These are phyloP conservation scores for Diaporthe capsici DNA, from an alignment of 2,329 filamentous ascomycete species.

Conservation along the genomic window DNA sequence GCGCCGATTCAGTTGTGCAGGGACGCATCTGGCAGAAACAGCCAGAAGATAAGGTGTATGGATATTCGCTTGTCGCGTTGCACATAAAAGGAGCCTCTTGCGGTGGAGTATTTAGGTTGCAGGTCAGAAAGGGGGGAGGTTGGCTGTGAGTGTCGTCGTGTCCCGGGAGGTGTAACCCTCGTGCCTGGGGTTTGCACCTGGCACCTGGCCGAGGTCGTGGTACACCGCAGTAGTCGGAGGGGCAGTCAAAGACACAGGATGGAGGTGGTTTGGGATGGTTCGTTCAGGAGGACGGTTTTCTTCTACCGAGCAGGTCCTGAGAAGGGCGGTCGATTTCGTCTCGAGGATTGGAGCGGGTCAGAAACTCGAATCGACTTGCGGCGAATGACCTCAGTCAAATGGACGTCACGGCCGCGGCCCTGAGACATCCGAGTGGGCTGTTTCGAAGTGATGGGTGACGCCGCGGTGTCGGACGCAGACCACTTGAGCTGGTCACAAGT, in stretches of 20 bases:
- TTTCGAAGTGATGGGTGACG: constrained; percentile 35
- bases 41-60: constrained; percentile 41
- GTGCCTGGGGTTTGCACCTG: constrained; percentile 37
- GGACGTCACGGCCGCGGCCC: constrained; percentile 30
- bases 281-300: not conserved
- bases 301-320: not conserved
- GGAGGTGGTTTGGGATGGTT: not conserved
- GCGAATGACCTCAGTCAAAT: constrained; percentile 38
- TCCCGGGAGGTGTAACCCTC: constrained; percentile 26
- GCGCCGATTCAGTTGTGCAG: constrained; percentile 55
- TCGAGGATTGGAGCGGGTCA: constrained; percentile 19
- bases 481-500: constrained; percentile 32
- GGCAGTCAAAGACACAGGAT: constrained; percentile 9
- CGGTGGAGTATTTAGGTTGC: constrained; percentile 33
- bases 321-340: constrained; percentile 21
- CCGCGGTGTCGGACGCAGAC: constrained; percentile 25
- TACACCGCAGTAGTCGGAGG: constrained; percentile 12
- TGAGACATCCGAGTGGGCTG: constrained; percentile 34
- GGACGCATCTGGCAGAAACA: constrained; percentile 62
- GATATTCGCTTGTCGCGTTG: constrained; percentile 42
- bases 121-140: constrained; percentile 28
- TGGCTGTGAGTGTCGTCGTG: constrained; percentile 17
- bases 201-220: constrained; percentile 37
- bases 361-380: constrained; percentile 15
- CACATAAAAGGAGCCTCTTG: constrained; percentile 31